Conservation (phyloP, 495 filamentous ascomycete genomes). For the Aspergillus indologenus region DNA sequence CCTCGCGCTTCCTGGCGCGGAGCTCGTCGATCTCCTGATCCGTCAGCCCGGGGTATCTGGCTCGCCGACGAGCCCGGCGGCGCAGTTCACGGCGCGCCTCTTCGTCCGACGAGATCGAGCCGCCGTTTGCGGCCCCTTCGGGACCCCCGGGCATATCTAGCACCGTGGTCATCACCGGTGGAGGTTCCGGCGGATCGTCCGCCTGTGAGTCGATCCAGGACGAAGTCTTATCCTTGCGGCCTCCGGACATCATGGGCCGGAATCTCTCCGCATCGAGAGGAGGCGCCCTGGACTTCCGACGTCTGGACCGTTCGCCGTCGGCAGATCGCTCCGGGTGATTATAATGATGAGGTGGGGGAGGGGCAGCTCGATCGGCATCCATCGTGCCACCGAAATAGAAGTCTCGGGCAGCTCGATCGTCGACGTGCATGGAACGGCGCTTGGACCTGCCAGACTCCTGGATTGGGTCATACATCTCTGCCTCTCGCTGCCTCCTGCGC, state of each 20-base stretch:
- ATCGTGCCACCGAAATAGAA: constrained; percentile 22
- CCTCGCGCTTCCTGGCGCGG: constrained; percentile 30
- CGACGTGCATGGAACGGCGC: constrained; percentile 35
- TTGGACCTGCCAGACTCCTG: constrained; percentile 26
- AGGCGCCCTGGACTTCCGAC: constrained; percentile 32
- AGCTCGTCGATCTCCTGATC: constrained; percentile 43
- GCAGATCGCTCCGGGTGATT: constrained; percentile 26
- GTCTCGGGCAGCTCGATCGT: constrained; percentile 23
- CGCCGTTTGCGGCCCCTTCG: constrained; percentile 26
- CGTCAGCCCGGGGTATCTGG: constrained; percentile 37
- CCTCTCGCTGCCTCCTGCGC: constrained; percentile 37
- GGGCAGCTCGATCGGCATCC: constrained; percentile 16
- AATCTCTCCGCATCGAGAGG: constrained; percentile 6
- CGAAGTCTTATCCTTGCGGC: constrained; percentile 53
- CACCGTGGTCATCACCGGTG: constrained; percentile 52
- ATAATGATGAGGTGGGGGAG: background rate
- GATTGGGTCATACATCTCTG: constrained; percentile 32
- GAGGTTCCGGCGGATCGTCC: constrained; percentile 56
- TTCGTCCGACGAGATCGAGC: constrained; percentile 43
- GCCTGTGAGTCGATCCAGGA: constrained; percentile 59
- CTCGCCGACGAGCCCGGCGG: constrained; percentile 36
- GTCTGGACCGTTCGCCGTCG: constrained; percentile 28
- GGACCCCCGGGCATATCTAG: constrained; percentile 49
- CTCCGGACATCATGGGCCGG: constrained; percentile 30
- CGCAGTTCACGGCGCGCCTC: constrained; percentile 38